Base-by-base conservation (phyloP, 441 rosid species). In the Corymbia calophylla region DNA sequence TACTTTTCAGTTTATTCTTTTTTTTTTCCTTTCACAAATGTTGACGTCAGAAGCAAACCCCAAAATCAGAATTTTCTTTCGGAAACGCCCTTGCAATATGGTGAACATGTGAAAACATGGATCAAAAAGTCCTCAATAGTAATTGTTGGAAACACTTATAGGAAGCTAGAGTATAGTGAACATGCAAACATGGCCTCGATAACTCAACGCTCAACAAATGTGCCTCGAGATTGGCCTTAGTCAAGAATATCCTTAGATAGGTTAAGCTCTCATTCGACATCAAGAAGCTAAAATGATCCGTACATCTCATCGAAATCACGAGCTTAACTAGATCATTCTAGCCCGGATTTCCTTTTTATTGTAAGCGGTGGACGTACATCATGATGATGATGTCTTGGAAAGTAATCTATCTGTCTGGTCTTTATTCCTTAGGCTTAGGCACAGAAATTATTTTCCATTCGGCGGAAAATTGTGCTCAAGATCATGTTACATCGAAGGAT, bases 361-460 rank as follows among this genome's bases (percentile, higher is more conserved):
- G 0, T 66, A 66, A 16, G 39, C 0, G 77, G 23, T 15, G 39
- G 39, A 15, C 0, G 3, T 31, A 1, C n/a, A 35, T 64, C 16
- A 3, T 39, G 51, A 5, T 9, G 3, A 3, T 16, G 49, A 73
- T 39, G 3, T 73, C 47, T 39, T 6, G 17, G 51, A 73, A 21
- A 25, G 84, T 6, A 39, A 39, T 39, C 14, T 39, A 73, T 44
- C 12, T 51, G 27, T 21, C 2, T 3, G 8, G 5, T 49, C 29
- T 39, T 73, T 39, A 25, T 21, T 12, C 7, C 14, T 10, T 1
- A 73, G 51, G 9, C 14, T 10, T 1, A 73, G 51, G 9, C 3
- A 11, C 5, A 25, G 27, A 73, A 12, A 23, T 23, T 21, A 23
- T 25, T 39, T 25, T 2, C 27, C n/a, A 39, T 39, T 4, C 44